phyloP scores from a whole-genome alignment of 768 basidiomycete species.

The Mycena vitilis region DNA sequence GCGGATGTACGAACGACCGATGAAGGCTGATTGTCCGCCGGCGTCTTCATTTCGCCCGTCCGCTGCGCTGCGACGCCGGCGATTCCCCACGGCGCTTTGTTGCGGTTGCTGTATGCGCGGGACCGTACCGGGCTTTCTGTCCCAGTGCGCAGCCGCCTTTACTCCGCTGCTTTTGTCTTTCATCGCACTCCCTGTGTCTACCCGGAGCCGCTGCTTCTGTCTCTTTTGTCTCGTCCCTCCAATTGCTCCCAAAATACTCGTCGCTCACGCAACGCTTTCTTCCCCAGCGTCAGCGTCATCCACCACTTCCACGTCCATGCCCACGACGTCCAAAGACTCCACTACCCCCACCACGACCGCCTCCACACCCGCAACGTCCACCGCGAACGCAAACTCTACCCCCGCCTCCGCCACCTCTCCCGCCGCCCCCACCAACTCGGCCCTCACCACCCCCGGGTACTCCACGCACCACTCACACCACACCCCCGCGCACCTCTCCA shows the following conservation, averaged over 20 bases:
- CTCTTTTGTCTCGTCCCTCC: neutral
- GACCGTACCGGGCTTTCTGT: no score
- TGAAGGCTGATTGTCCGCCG: neutral
- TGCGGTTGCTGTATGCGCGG: neutral
- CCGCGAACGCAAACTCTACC: no score
- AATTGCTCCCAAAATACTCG: slow-evolving; percentile 29
- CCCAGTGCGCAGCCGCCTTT: no score
- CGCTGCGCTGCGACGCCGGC: neutral
- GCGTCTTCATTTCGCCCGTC: slow-evolving; percentile 1
- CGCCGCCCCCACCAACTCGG: neutral
- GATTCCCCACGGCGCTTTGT: neutral
- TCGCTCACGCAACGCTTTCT: slow-evolving; percentile 24
- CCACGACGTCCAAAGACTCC: no score
- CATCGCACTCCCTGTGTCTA: no score
- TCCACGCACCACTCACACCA: neutral
- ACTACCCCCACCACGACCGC: no score
- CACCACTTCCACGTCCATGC: neutral
- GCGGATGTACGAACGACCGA: no score
- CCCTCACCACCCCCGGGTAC: neutral
- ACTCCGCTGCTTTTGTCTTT: no score
- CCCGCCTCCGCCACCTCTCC: no score
- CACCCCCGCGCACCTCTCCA: slow-evolving; percentile 43
- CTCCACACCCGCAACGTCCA: no score
- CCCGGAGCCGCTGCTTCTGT: neutral
- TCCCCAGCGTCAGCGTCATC: slow-evolving; percentile 13